Base-by-base conservation (phyloP, 257 asterid species). In the Salvia rosmarinus region DNA sequence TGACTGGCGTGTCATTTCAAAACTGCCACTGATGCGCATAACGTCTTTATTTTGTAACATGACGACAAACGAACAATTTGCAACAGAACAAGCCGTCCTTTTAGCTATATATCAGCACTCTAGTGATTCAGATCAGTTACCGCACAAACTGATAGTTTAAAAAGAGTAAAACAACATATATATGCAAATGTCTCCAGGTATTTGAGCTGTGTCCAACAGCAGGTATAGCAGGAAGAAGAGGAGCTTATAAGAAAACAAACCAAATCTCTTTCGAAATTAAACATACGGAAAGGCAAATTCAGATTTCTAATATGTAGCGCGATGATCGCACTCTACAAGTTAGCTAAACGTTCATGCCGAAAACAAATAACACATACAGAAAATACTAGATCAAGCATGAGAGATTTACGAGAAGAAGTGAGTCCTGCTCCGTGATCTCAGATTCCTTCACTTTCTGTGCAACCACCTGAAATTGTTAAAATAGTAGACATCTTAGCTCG, bases 361-460 rank as follows among this genome's bases (percentile, higher is more conserved):
- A 70, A 76, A 69, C 50, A 23, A 10, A 19, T 25, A 55, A 70
- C 37, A 14, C 73, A 20, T 37, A 6, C 16, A 56, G 64, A 72
- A 64, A 9, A 61, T 14, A 30, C 54, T 40, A 42, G 59, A 67
- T 42, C 30, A 54, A 70, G 17, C 28, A 7, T 37, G 2, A 65
- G 73, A 39, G 46, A 66, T 59, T 72, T 80, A 91, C 97, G 23
- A 94, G 90, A 13, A 94, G 89, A 57, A 94, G 96, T 16, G 98
- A 94, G 68, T 94, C 98, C 95, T 91, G 98, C 85, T 89, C 96
- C 2, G 97, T 91, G 67, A 94, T 89, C 85, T 91, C 96, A 63
- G 94, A 76, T 70, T 89, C 95, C 86, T 88, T 88, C 79, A 94
- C 78, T 73, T 88, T 85, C 83, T 94, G 98, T 12, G 91, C 95